Evolutionary conservation across 2,329 filamentous ascomycete genomes (phyloP).

Genomic region (Aschersonia sp.): DNA sequence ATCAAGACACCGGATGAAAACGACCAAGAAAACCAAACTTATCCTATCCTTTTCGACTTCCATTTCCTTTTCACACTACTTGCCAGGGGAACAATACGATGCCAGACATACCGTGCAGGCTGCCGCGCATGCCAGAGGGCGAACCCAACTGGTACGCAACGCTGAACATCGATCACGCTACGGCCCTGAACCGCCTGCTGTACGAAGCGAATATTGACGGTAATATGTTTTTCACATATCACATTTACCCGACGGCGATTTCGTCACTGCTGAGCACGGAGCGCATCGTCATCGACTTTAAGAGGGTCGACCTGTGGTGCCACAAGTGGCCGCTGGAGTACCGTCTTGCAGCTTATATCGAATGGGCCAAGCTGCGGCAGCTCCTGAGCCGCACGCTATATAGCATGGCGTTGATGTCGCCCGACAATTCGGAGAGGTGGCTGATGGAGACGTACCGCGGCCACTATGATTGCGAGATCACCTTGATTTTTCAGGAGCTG

Average conservation of each 20-base stretch:
- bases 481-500: background rate
- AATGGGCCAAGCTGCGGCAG: background rate
- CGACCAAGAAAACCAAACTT: too few relatives aligned
- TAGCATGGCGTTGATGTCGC: background rate
- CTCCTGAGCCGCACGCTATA: background rate
- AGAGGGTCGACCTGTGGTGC: background rate
- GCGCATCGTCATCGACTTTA: background rate
- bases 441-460: background rate
- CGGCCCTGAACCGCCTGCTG: background rate
- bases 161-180: background rate
- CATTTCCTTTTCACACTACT: background rate
- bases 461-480: background rate
- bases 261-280: too few relatives aligned
- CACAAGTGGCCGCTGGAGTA: background rate
- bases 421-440: background rate
- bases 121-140: background rate
- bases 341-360: background rate
- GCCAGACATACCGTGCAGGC: background rate
- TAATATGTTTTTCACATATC: background rate
- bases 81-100: background rate
- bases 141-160: background rate
- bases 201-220: background rate
- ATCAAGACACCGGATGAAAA: too few relatives aligned
- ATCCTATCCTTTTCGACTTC: background rate
- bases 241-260: background rate